phyloP scores from a whole-genome alignment of 2,329 filamentous ascomycete species.

The Trichoderma sp. region DNA sequence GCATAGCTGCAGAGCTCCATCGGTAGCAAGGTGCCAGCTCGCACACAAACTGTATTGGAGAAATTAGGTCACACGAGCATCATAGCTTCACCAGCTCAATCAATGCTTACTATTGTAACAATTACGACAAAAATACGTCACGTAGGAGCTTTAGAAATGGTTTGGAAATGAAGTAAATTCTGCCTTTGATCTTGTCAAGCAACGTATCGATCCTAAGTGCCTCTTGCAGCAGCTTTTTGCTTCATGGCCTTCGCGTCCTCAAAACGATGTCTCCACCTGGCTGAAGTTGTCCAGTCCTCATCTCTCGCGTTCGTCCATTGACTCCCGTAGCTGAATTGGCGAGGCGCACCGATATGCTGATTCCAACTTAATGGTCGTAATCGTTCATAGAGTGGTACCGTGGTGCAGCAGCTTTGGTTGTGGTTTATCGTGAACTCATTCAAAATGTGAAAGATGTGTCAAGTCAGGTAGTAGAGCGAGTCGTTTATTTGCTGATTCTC shows the following conservation, averaged over 20 bases:
- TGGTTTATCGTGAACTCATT: conserved; percentile 33
- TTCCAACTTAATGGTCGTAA: conserved; percentile 1
- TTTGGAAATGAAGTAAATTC: conserved; percentile 25
- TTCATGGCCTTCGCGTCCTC: conserved; percentile 28
- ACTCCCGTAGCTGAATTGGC: conserved; percentile 21
- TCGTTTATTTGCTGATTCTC: conserved; percentile 61
- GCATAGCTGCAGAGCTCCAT: conserved; percentile 18
- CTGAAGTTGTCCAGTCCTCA: conserved; percentile 32
- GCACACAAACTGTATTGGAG: conserved; percentile 8
- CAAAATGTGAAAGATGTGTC: conserved; percentile 44
- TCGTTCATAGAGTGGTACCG: not conserved
- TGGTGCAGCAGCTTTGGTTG: conserved; percentile 25
- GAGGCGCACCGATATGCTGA: conserved; percentile 13
- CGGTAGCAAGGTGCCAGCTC: not conserved
- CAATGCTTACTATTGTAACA: not conserved
- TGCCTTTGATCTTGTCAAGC: conserved; percentile 30
- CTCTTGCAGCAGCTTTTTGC: conserved; percentile 29
- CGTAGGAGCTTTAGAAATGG: not conserved
- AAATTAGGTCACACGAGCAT: conserved; percentile 10
- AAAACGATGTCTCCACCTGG: conserved; percentile 33
- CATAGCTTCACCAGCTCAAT: not conserved
- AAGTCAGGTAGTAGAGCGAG: conserved; percentile 57
- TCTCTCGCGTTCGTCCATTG: conserved; percentile 32
- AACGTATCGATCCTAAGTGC: conserved; percentile 26
- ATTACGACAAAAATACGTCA: not conserved